Percentiles rank a stretch among this genome's conserved stretches.
These are phyloP conservation scores for Heliocybe sulcata DNA, from an alignment of 1,284 basidiomycete species.

Conservation along the genomic window DNA sequence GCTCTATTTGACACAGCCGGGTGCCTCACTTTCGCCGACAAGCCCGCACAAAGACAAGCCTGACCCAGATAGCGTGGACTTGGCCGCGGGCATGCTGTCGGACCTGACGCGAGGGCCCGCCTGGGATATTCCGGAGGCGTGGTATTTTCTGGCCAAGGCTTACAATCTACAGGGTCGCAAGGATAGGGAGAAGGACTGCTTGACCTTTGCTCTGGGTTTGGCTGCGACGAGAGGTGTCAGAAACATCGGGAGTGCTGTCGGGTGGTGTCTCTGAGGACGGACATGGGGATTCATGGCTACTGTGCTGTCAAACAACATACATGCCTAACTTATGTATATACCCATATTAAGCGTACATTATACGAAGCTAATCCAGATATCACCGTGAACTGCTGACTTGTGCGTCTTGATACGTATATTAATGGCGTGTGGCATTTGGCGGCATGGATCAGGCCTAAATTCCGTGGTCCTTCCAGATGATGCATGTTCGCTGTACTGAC, in stretches of 20 bases:
- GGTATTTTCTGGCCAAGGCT: slow-evolving; percentile 83
- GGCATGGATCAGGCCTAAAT: too few species aligned
- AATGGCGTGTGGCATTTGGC: too few species aligned
- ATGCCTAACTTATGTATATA: slow-evolving; percentile 1
- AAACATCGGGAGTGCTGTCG: slow-evolving; percentile 55
- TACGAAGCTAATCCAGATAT: too few species aligned
- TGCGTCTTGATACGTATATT: too few species aligned
- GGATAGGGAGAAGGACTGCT: slow-evolving; percentile 69
- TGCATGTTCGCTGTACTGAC: too few species aligned
- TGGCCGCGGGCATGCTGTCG: slow-evolving; percentile 63
- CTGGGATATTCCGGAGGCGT: slow-evolving; percentile 89
- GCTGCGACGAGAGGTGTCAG: slow-evolving; percentile 64
- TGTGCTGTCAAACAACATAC: too few species aligned
- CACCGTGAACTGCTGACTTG: background rate
- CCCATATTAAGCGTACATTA: background rate
- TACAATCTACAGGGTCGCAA: slow-evolving; percentile 68
- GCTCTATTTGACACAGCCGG: slow-evolving; percentile 50
- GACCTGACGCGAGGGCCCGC: slow-evolving; percentile 59
- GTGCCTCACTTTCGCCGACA: slow-evolving; percentile 16
- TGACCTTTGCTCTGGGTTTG: slow-evolving; percentile 66
- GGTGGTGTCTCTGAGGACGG: slow-evolving; percentile 55
- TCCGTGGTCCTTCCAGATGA: too few species aligned
- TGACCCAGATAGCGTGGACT: slow-evolving; percentile 53
- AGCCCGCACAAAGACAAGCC: slow-evolving; percentile 9
- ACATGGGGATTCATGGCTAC: background rate